These are phyloP conservation scores for Lentinula detonsa DNA, from an alignment of 768 basidiomycete species.

Conservation along the genomic window DNA sequence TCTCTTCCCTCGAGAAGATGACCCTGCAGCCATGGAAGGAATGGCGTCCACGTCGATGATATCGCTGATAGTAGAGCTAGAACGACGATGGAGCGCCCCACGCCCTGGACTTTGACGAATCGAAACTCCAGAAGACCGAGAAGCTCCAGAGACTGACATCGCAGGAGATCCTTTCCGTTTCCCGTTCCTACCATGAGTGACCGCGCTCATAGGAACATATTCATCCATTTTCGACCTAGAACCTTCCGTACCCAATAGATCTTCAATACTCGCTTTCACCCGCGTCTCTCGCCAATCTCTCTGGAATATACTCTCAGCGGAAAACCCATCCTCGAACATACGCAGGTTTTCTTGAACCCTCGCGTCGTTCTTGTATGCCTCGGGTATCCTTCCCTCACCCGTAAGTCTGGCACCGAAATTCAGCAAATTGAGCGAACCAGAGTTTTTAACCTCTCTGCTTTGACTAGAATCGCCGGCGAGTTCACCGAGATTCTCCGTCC, in stretches of 20 bases:
- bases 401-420: slow-evolving; percentile 61
- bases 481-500: slow-evolving; percentile 76
- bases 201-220: neutral
- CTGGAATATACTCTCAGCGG: slow-evolving; percentile 57
- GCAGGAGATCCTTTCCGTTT: slow-evolving; percentile 32
- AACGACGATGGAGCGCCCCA: slow-evolving; percentile 30
- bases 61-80: slow-evolving; percentile 39
- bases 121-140: slow-evolving; percentile 43
- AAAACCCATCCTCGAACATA: slow-evolving; percentile 62
- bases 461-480: slow-evolving; percentile 32
- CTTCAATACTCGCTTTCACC: slow-evolving; percentile 32
- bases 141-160: slow-evolving; percentile 27
- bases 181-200: slow-evolving; percentile 6
- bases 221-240: neutral
- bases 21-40: slow-evolving; percentile 14
- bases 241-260: slow-evolving; percentile 1
- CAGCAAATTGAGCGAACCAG: slow-evolving; percentile 67
- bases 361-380: slow-evolving; percentile 21
- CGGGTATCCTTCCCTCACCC: slow-evolving; percentile 45
- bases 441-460: slow-evolving; percentile 48
- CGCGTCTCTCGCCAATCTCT: slow-evolving; percentile 78
- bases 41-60: slow-evolving; percentile 35
- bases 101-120: slow-evolving; percentile 48
- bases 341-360: slow-evolving; percentile 38
- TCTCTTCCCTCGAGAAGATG: slow-evolving; percentile 36